A percentile compares a stretch with the other conserved stretches of the same genome.
Evolutionary conservation across 192 early-diverging fungal species (phyloP).

Genomic region (Dispira parvispora): DNA sequence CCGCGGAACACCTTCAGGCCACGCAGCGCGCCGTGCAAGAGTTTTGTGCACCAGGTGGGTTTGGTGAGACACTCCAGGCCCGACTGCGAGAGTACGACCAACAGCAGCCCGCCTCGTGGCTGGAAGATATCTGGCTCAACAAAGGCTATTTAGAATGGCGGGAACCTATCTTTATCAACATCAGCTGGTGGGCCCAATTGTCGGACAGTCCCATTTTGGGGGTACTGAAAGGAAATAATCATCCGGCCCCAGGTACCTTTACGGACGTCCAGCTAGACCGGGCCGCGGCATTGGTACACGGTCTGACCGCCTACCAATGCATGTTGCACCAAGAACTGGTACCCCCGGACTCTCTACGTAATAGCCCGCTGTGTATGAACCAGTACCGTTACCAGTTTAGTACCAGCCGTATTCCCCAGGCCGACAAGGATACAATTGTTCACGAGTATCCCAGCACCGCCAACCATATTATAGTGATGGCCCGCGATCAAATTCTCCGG

Average conservation of each 20-base stretch:
- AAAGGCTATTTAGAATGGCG: conserved; percentile 78
- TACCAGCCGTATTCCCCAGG: conserved; percentile 53
- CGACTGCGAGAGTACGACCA: conserved; percentile 53
- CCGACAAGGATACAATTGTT: conserved; percentile 48
- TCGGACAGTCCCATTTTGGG: conserved; percentile 38
- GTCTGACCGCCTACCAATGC: conserved; percentile 59
- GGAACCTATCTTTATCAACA: conserved; percentile 67
- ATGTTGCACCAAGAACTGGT: conserved; percentile 42
- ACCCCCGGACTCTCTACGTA: conserved; percentile 49
- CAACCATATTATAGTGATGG: conserved; percentile 71
- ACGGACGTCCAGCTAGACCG: conserved; percentile 60
- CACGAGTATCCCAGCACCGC: conserved; percentile 52
- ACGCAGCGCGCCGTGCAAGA: conserved; percentile 41
- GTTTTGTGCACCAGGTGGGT: conserved; percentile 46
- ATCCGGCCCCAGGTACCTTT: conserved; percentile 28
- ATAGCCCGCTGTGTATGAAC: conserved; percentile 79
- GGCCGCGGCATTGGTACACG: conserved; percentile 54
- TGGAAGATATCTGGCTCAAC: conserved; percentile 71
- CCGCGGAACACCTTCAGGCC: conserved; percentile 33
- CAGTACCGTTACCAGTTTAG: conserved; percentile 83
- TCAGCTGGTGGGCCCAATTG: conserved; percentile 75
- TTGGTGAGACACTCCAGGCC: conserved; percentile 59
- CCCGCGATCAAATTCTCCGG: conserved; percentile 66
- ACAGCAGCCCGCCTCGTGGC: conserved; percentile 59
- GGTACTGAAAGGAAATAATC: conserved; percentile 16